Evolutionary conservation across 1,284 basidiomycete species (phyloP).

Genomic region (Singerocomus rubriflavus): DNA sequence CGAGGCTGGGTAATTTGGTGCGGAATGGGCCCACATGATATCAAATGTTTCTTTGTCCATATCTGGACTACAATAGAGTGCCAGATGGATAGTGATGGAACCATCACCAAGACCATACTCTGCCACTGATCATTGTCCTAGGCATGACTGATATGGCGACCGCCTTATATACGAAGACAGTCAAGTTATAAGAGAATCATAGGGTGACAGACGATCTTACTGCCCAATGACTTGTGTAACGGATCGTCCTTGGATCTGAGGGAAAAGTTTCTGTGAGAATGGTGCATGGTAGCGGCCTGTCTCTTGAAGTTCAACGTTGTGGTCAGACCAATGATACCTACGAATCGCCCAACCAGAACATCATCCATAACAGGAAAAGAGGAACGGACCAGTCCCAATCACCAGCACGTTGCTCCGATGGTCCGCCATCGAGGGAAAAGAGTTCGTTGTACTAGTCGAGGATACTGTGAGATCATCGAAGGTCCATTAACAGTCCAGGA

Average conservation of each 20-base stretch:
- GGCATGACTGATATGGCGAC: conserved; percentile 61
- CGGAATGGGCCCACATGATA: conserved; percentile 65
- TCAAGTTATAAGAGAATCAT: neutral
- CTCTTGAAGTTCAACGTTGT: conserved; percentile 64
- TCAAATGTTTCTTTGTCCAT: conserved; percentile 51
- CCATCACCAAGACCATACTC: conserved; percentile 36
- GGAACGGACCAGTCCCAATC: conserved; percentile 2
- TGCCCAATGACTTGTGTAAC: conserved; percentile 76
- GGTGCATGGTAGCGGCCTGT: conserved; percentile 48
- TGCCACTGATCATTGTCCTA: conserved; percentile 45
- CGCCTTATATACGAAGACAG: conserved; percentile 38
- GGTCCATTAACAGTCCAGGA: no score
- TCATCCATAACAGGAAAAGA: no score
- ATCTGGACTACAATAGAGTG: neutral
- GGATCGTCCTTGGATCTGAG: conserved; percentile 59
- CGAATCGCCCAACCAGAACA: conserved; percentile 1
- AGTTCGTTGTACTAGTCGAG: no score
- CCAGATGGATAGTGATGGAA: neutral
- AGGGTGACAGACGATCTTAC: conserved; percentile 37
- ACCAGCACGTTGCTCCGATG: neutral
- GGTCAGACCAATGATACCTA: conserved; percentile 65
- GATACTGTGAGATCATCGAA: no score
- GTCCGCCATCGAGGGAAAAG: neutral
- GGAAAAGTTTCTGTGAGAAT: conserved; percentile 65
- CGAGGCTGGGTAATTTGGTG: conserved; percentile 52